These are phyloP conservation scores for Taphrina betulina DNA, from an alignment of 1,139 yeast genomes.

Conservation along the genomic window DNA sequence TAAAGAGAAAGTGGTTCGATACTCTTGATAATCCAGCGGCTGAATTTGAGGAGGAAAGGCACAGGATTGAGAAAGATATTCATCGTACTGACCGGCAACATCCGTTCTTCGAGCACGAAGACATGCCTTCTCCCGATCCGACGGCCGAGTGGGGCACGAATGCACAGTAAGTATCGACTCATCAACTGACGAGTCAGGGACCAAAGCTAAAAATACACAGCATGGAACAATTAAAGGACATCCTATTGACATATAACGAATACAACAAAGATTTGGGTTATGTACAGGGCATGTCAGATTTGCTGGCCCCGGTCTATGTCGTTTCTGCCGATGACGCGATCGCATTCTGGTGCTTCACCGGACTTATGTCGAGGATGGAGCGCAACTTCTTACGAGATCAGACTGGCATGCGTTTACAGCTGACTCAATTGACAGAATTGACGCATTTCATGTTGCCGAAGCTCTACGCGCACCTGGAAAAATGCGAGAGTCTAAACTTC, in stretches of 20 bases:
- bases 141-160: slow-evolving; percentile 44
- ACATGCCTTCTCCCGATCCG: slow-evolving; percentile 54
- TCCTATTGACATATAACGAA: slow-evolving; percentile 81
- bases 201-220: slow-evolving; percentile 51
- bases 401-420: slow-evolving; percentile 86
- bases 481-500: slow-evolving; percentile 83
- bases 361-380: slow-evolving; percentile 89
- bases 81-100: slow-evolving; percentile 84
- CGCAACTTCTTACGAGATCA: slow-evolving; percentile 88
- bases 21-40: slow-evolving; percentile 59
- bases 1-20: slow-evolving; percentile 67
- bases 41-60: slow-evolving; percentile 81
- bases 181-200: not conserved
- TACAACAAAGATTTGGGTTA: slow-evolving; percentile 82
- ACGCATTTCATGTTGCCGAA: slow-evolving; percentile 87
- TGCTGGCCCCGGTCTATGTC: slow-evolving; percentile 81
- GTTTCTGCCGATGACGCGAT: slow-evolving; percentile 73
- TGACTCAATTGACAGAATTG: slow-evolving; percentile 75
- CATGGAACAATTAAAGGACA: slow-evolving; percentile 68
- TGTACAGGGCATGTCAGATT: slow-evolving; percentile 97
- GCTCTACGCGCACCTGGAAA: slow-evolving; percentile 74
- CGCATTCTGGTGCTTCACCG: slow-evolving; percentile 84
- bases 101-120: slow-evolving; percentile 59
- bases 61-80: slow-evolving; percentile 89
- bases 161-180: slow-evolving; percentile 17